Percentiles rank a stretch among this genome's conserved stretches.
Conservation (phyloP, 1,284 basidiomycete genomes). For the Papiliotrema laurentii region DNA sequence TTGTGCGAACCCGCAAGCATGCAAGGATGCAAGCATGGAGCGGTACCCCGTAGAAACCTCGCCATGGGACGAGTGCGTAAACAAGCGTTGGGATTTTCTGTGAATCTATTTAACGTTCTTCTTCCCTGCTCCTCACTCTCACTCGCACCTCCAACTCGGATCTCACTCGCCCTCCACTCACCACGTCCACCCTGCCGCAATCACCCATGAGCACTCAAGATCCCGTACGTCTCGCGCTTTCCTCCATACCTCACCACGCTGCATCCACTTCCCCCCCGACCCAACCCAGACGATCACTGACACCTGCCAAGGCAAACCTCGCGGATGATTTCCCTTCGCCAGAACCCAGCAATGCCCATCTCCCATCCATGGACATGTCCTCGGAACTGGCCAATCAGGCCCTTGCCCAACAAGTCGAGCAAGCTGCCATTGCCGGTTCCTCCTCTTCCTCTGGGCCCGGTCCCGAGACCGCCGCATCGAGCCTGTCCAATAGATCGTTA, state of each 20-base stretch:
- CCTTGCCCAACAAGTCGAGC: conserved; percentile 32
- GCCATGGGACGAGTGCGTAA: too few species aligned
- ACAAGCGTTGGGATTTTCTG: too few species aligned
- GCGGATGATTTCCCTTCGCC: conserved; percentile 33
- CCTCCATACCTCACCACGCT: neutral
- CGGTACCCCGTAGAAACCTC: too few species aligned
- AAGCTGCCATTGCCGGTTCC: conserved; percentile 23
- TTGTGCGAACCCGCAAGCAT: too few species aligned
- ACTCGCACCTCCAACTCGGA: too few species aligned
- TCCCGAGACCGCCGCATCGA: too few species aligned
- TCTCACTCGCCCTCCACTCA: neutral
- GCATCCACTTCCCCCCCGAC: neutral
- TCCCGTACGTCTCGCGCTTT: neutral
- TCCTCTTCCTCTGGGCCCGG: neutral
- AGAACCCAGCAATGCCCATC: conserved; percentile 10
- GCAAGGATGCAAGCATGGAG: too few species aligned
- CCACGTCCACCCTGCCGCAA: neutral
- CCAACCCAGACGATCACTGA: neutral
- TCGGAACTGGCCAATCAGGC: conserved; percentile 35
- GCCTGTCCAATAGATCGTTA: too few species aligned
- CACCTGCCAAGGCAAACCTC: conserved; percentile 19
- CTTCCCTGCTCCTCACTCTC: neutral
- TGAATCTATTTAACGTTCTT: conserved; percentile 1
- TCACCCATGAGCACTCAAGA: neutral
- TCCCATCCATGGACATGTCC: conserved; percentile 25